These are phyloP conservation scores for Melanopsichium pennsylvanicum DNA, from an alignment of 1,284 basidiomycete species.

Conservation along the genomic window DNA sequence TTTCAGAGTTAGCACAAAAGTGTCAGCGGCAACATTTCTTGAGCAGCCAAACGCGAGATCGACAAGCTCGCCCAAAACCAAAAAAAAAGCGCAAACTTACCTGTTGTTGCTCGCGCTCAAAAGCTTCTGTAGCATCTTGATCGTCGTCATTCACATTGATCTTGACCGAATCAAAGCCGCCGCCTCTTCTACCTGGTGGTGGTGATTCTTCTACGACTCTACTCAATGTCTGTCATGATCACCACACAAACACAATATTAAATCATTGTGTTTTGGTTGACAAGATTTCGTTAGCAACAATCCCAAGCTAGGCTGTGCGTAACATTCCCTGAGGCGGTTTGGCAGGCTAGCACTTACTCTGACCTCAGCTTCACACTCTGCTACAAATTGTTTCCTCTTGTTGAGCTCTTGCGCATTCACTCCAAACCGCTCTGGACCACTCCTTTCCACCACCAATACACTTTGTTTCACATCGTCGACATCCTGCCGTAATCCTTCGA, in stretches of 20 bases:
- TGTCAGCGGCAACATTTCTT: too few relatives aligned
- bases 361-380: conserved; percentile 48
- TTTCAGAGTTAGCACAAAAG: too few relatives aligned
- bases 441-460: conserved; percentile 57
- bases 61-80: too few relatives aligned
- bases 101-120: conserved; percentile 64
- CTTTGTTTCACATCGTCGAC: conserved; percentile 59
- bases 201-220: conserved; percentile 16
- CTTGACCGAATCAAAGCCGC: conserved; percentile 30
- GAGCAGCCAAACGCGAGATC: too few relatives aligned
- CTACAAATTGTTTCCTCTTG: conserved; percentile 45
- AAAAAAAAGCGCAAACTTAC: conserved; percentile 33
- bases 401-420: conserved; percentile 49
- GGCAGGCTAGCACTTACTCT: conserved; percentile 19
- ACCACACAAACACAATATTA: background rate
- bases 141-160: conserved; percentile 44
- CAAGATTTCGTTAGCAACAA: too few relatives aligned
- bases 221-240: conserved; percentile 15
- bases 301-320: too few relatives aligned
- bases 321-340: background rate
- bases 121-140: conserved; percentile 50
- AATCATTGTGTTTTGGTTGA: too few relatives aligned
- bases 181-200: conserved; percentile 9
- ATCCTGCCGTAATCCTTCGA: conserved; percentile 56
- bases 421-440: conserved; percentile 58